These are phyloP conservation scores for Diaporthe velutina DNA, from an alignment of 2,329 filamentous ascomycete genomes.

Conservation along the genomic window DNA sequence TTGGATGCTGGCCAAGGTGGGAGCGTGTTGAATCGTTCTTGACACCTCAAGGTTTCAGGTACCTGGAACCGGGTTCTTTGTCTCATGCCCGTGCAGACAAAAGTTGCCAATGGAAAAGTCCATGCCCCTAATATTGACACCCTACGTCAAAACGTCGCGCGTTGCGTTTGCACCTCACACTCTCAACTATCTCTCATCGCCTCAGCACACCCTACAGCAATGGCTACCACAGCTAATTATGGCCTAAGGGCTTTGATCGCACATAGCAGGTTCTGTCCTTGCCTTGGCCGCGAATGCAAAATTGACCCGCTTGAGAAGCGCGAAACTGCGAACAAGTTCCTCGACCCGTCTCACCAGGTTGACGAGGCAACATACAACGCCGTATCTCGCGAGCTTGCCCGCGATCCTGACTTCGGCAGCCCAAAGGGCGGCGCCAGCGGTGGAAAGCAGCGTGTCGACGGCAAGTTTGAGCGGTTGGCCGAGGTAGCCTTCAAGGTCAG, in stretches of 20 bases:
- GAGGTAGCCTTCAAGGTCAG: constrained; percentile 5
- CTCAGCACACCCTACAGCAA: neutral
- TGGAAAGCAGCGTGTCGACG: neutral
- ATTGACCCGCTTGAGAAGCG: fast-evolving
- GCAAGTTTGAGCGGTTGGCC: neutral
- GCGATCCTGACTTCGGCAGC: no score
- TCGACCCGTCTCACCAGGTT: neutral
- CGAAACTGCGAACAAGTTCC: neutral
- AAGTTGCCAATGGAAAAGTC: no score
- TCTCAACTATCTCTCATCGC: neutral
- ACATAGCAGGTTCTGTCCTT: neutral
- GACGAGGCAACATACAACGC: no score
- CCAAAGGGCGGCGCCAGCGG: neutral
- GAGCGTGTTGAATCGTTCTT: no score
- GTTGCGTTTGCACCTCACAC: no score
- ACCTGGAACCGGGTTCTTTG: no score
- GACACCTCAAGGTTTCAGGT: no score
- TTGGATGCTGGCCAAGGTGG: no score
- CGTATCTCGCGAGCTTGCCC: neutral
- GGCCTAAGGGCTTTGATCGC: neutral
- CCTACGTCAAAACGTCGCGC: no score
- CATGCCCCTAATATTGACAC: no score
- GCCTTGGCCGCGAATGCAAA: neutral
- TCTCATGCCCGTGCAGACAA: no score
- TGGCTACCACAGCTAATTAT: neutral